Evolutionary conservation across 2,329 filamentous ascomycete species (phyloP), one percentile per base, ranked within the genome.

Genomic region (Aspergillus sp.): DNA sequence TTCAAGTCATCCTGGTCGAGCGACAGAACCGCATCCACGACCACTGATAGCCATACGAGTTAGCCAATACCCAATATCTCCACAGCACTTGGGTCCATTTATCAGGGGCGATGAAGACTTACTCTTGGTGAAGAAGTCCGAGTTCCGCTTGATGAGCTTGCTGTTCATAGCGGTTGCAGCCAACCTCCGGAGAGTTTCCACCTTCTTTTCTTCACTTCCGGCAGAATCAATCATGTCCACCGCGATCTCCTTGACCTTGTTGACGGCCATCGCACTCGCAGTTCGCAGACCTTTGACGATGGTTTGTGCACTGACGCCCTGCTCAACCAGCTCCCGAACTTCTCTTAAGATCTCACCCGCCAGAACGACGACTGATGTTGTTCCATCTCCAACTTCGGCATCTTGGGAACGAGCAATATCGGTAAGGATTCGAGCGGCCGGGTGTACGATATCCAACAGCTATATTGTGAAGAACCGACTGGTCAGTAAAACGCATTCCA

Each of bases 381-480:
- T 99, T 69, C 95, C 95, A 74, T 99, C 95, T 69, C 95, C 95
- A 57, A 99, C 95, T 82, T 99, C 95, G 66, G 95, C 95, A 76
- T 99, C 95, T 88, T 99, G 95, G 73, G 93, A 98, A 78, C 95
- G 89, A 63, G 95, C 93, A 72, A 99, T 99, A 75, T 99, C 95
- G 76, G 95, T 96, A 71, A 99, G 89, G 75, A 99, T 95, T 76
- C 93, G 89, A 68, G 95, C 95, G 66, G 95, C 95, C 66, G 95
- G 95, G 81, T 99, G 95, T 62, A 99, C 91, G 70, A 99, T 98
- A 75, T 99, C 95, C 74, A 99, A 89, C 55, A 99, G 89, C 91
- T 95, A 70, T 41, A 56, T 30, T 15, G 20, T 24, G 15, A 43
- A 50, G 56, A 64, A 30, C 9, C 26, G 8, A 48, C 56, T 49